Evolutionary conservation across 495 filamentous ascomycete genomes (phyloP).

Genomic region (Staphylotrichum longicolle): DNA sequence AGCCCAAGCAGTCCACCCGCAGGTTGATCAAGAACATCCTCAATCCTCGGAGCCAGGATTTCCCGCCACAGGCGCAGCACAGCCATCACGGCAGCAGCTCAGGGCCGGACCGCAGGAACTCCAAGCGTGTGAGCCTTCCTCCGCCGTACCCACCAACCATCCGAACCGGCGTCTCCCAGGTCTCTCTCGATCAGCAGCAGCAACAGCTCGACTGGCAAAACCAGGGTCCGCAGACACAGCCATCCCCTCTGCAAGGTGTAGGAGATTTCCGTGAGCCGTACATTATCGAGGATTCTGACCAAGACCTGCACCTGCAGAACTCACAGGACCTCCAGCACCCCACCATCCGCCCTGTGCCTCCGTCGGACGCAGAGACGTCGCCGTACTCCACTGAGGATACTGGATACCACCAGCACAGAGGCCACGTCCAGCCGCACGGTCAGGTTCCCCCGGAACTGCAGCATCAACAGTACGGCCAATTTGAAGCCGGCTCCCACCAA

Average conservation of each 20-base stretch:
- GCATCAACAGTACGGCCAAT: conserved; percentile 36
- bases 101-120: conserved; percentile 46
- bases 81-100: conserved; percentile 42
- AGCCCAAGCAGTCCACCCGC: conserved; percentile 43
- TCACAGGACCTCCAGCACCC: conserved; percentile 38
- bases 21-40: conserved; percentile 50
- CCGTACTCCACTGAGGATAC: conserved; percentile 45
- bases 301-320: conserved; percentile 40
- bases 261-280: conserved; percentile 43
- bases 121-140: conserved; percentile 48
- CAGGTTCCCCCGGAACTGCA: conserved; percentile 30
- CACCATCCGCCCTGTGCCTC: conserved; percentile 44
- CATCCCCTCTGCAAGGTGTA: conserved; percentile 46
- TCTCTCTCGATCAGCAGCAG: conserved; percentile 35
- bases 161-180: conserved; percentile 35
- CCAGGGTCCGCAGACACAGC: conserved; percentile 33
- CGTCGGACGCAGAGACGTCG: conserved; percentile 35
- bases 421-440: conserved; percentile 37
- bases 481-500: conserved; percentile 18
- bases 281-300: conserved; percentile 37
- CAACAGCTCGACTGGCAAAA: conserved; percentile 38
- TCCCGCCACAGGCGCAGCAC: conserved; percentile 14
- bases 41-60: conserved; percentile 38
- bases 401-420: conserved; percentile 43
- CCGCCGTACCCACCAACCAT: conserved; percentile 26